Evolutionary conservation across 1,284 basidiomycete genomes (phyloP), one percentile per base, ranked within the genome.

Genomic region (Cutaneotrichosporon cutaneum): DNA sequence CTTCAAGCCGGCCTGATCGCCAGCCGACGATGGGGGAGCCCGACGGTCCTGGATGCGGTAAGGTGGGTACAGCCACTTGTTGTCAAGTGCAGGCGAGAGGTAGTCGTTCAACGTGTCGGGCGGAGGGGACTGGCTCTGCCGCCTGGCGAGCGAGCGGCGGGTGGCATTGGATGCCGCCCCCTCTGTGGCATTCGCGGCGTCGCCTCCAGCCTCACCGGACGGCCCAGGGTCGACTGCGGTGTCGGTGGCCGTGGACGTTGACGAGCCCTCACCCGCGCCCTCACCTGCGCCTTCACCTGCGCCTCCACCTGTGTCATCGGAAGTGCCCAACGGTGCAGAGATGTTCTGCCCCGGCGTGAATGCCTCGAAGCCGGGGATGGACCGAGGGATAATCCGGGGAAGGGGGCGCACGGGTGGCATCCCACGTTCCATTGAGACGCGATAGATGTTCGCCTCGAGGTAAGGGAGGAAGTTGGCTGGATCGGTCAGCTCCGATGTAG

Each of bases 41-140:
- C 69, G 69, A 11, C 65, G 68, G 55, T 69, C 68, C 39, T 66
- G 50, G 54, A 67, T 64, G 2, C 53, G 65, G 63, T 70, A 70
- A 9, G 67, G 67, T 2, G 69, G 69, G 61, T 70, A 70, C 2
- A 70, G 65, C 69, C 69, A 70, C 51, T 70, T 59, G 30, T 24
- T 62, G 65, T 69, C 64, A 4, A 70, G 56, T 11, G 47, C 52
- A 0, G 69, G 64, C 30, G 56, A 56, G 30, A 69, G 57, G 55
- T 67, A 69, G 62, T 69, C 68, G 30, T 50, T 63, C 16, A 62
- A 35, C 6, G 58, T 57, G 36, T 50, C 39, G 2, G 59, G 59
- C 18, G 47, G 52, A 3, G 60, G 32, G 8, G 32, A n/a, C 11
- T 48, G 18, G 39, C 26, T 58, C 39, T 55, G 54, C 4, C 58